Percentiles rank a stretch among this genome's conserved stretches.
Conservation (phyloP, 805 yeast genomes). For the Candida chilensis region DNA sequence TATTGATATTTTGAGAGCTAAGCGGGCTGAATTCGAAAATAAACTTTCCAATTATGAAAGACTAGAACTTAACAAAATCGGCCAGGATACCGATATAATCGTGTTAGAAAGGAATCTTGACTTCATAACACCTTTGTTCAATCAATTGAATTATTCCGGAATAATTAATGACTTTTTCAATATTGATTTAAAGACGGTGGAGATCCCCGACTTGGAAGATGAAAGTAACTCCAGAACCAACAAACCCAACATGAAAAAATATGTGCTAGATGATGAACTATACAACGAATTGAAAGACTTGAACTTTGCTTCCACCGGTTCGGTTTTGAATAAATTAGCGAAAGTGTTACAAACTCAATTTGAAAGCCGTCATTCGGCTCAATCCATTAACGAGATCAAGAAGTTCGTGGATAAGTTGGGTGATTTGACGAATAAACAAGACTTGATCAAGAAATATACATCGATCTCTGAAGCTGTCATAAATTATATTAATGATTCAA, state of each 20-base stretch:
- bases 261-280: conserved; percentile 34
- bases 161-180: conserved; percentile 66
- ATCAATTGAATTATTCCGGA: conserved; percentile 79
- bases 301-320: conserved; percentile 78
- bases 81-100: conserved; percentile 57
- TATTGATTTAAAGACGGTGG: conserved; percentile 28
- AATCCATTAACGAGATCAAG: conserved; percentile 57
- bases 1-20: conserved; percentile 27
- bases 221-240: conserved; percentile 4
- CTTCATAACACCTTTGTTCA: conserved; percentile 56
- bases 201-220: conserved; percentile 6
- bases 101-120: conserved; percentile 77
- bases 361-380: conserved; percentile 47
- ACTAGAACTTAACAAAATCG: conserved; percentile 23
- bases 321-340: conserved; percentile 61
- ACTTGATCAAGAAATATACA: conserved; percentile 64
- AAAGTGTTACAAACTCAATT: conserved; percentile 60
- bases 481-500: conserved; percentile 24
- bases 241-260: conserved; percentile 8
- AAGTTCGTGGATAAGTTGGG: conserved; percentile 64
- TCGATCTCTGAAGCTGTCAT: conserved; percentile 60
- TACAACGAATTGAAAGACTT: conserved; percentile 45
- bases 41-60: conserved; percentile 19
- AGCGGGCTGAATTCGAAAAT: conserved; percentile 23
- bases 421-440: conserved; percentile 58